These are phyloP conservation scores for Colletotrichum zoysiae DNA, from an alignment of 2,329 filamentous ascomycete genomes.

Conservation along the genomic window DNA sequence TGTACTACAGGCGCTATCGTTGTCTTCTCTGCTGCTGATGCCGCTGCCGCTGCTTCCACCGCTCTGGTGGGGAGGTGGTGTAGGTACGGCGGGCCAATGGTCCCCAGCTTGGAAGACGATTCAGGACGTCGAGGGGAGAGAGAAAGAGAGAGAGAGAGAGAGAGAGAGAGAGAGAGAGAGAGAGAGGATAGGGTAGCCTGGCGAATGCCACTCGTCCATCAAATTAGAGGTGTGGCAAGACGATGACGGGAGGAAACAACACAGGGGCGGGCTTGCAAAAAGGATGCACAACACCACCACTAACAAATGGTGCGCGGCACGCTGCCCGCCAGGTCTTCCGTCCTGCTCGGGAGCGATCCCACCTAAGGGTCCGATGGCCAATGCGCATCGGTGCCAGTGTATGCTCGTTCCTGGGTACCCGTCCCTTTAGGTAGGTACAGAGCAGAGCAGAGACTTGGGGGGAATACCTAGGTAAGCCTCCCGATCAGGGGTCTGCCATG, in stretches of 20 bases:
- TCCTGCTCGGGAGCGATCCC: neutral
- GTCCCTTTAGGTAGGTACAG: neutral
- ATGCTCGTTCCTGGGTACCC: neutral
- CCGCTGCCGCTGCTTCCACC: neutral
- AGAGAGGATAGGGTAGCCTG: conserved; percentile 7
- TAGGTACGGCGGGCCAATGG: neutral
- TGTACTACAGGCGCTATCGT: conserved; percentile 1
- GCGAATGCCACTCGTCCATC: neutral
- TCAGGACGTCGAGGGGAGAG: neutral
- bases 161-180: too few species aligned
- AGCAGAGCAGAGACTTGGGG: neutral
- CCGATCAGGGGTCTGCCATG: conserved; percentile 26
- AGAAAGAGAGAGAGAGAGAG: too few species aligned
- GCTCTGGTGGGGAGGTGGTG: conserved; percentile 8
- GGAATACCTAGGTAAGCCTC: neutral
- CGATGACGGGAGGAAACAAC: conserved; percentile 25
- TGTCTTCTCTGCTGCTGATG: neutral
- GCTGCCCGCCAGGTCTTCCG: neutral
- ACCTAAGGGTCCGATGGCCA: neutral
- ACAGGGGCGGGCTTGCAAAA: conserved; percentile 26
- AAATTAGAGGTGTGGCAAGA: conserved; percentile 35
- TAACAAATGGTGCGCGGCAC: neutral
- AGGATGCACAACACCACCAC: neutral
- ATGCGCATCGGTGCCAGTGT: neutral
- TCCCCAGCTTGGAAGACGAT: neutral